Evolutionary conservation across 306 rosid species (phyloP).

Genomic region (Cajanus cajan): DNA sequence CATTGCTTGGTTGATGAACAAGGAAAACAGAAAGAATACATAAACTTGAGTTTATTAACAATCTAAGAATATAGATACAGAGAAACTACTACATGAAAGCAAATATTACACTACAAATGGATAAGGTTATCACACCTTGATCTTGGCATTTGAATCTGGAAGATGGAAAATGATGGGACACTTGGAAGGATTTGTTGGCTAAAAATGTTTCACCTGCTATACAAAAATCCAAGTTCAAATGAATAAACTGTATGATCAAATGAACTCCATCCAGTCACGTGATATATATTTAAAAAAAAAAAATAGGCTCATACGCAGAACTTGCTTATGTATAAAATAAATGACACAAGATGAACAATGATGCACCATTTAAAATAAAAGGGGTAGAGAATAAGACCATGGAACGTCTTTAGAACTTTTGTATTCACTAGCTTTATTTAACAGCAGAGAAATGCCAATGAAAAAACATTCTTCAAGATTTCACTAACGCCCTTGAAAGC

Average conservation of each 20-base stretch:
- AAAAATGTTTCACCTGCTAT: constrained; percentile 49
- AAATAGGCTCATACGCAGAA: not conserved
- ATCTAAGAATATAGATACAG: not conserved
- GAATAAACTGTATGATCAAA: constrained; percentile 15
- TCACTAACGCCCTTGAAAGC: not conserved
- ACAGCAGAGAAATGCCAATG: not conserved
- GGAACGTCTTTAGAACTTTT: not conserved
- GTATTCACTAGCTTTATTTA: not conserved
- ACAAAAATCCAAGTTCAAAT: constrained; percentile 14
- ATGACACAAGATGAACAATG: not conserved
- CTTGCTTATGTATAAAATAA: not conserved
- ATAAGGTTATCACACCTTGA: constrained; percentile 59
- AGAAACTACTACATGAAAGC: not conserved
- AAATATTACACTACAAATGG: not conserved
- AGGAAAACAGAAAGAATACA: not conserved
- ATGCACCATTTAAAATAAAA: not conserved
- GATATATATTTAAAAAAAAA: not conserved
- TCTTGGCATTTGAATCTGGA: constrained; percentile 68
- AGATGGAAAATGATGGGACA: constrained; percentile 29
- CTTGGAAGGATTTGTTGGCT: constrained; percentile 18
- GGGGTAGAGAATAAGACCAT: constrained; percentile 9
- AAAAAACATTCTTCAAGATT: constrained; percentile 5
- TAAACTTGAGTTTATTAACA: not conserved
- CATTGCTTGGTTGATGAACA: not conserved
- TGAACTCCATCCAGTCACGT: not conserved